A percentile compares a stretch with the other conserved stretches of the same genome.
Conservation (phyloP, 2,329 filamentous ascomycete genomes). For the Claviceps pazoutovae region DNA sequence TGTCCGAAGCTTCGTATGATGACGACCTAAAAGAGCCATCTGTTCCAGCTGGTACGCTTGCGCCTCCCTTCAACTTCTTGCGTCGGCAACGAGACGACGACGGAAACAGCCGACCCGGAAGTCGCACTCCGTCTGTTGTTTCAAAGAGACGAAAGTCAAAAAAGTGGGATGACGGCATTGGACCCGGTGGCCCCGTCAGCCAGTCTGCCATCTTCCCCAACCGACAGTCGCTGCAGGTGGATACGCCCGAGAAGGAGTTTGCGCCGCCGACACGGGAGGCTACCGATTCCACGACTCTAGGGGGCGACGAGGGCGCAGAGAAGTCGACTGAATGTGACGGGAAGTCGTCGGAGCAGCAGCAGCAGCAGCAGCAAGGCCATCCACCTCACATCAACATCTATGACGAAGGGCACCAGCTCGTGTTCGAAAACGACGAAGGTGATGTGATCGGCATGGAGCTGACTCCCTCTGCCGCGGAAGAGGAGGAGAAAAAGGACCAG, state of each 20-base stretch:
- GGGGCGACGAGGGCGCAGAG: slow-evolving; percentile 18
- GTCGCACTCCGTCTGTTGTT: slow-evolving; percentile 45
- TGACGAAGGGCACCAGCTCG: slow-evolving; percentile 63
- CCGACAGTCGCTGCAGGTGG: slow-evolving; percentile 19
- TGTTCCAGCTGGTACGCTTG: slow-evolving; percentile 56
- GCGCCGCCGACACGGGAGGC: slow-evolving; percentile 16
- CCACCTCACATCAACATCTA: slow-evolving; percentile 49
- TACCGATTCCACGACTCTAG: slow-evolving; percentile 19
- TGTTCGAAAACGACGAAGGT: slow-evolving; percentile 77
- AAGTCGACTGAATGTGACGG: slow-evolving; percentile 12
- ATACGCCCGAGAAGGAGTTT: slow-evolving; percentile 17
- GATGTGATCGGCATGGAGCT: slow-evolving; percentile 61
- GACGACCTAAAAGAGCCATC: slow-evolving; percentile 48
- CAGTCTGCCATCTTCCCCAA: slow-evolving; percentile 78
- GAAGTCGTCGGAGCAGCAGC: slow-evolving; percentile 4
- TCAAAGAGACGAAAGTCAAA: slow-evolving; percentile 50
- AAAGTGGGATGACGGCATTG: slow-evolving; percentile 57
- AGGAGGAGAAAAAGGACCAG: neutral
- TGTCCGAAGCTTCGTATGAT: slow-evolving; percentile 63
- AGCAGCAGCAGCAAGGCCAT: neutral
- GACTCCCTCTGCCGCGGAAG: slow-evolving; percentile 5
- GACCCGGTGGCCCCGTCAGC: slow-evolving; percentile 74
- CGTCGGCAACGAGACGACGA: slow-evolving; percentile 72
- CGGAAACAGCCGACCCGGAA: slow-evolving; percentile 34
- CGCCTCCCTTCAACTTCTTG: slow-evolving; percentile 64